These are phyloP conservation scores for Rhizopus sp. DNA, from an alignment of 371 early-diverging fungal species.

Conservation along the genomic window DNA sequence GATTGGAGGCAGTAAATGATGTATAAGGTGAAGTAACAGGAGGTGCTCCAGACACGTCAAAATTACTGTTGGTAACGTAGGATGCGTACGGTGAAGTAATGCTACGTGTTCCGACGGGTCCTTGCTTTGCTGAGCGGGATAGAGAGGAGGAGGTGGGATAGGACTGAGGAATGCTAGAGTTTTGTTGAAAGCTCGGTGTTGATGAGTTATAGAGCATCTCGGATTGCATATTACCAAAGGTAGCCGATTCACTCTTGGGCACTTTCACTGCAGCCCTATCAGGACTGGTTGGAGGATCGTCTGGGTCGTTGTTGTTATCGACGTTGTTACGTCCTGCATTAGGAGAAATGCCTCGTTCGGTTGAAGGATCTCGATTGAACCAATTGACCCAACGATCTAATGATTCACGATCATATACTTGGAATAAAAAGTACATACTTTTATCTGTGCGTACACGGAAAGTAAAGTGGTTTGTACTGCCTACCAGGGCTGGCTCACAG, in stretches of 20 bases:
- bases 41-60: neutral
- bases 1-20: too few relatives aligned
- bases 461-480: conserved; percentile 20
- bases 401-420: conserved; percentile 38
- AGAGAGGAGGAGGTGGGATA: neutral
- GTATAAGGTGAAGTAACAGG: too few relatives aligned
- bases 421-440: conserved; percentile 31
- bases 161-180: neutral
- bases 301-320: neutral
- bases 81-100: neutral
- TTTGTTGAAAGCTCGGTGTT: neutral
- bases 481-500: conserved; percentile 22
- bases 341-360: neutral
- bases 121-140: neutral
- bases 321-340: neutral
- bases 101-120: neutral
- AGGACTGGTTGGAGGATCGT: neutral
- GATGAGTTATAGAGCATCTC: neutral
- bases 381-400: conserved; percentile 41
- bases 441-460: conserved; percentile 36
- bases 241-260: neutral
- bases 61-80: neutral
- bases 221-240: neutral
- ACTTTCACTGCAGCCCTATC: neutral
- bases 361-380: conserved; percentile 25